Evolutionary conservation across 1,139 yeast genomes (phyloP), one percentile per base, ranked within the genome.

Genomic region (Candida tropicalis): DNA sequence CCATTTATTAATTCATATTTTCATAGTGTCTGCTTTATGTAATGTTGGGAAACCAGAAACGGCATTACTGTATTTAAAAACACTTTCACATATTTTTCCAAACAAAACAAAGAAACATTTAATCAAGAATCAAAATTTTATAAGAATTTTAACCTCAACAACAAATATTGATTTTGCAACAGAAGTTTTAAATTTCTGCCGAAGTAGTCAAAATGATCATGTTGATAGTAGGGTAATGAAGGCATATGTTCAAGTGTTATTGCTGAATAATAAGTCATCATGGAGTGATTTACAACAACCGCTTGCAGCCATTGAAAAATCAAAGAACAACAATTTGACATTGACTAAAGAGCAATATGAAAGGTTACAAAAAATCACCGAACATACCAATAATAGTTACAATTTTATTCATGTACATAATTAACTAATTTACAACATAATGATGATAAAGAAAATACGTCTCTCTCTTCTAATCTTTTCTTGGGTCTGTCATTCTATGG

Each of bases 401-500:
- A 25, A 29, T n/a, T 35, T 39, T 24, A 27, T 39, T 23, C 42
- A 34, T 39, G 36, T 32, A 32, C 40, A 40, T 35, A 40, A 25
- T 29, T 27, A 31, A 31, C 18, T 17, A 31, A 29, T 29, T 16
- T 10, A 9, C 11, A 25, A 15, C 10, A 26, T 11, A 13, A 28
- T 28, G 16, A 5, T 3, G 11, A 28, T 28, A 15, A 18, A 12
- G 9, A 38, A n/a, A n/a, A n/a, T n/a, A n/a, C n/a, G n/a, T n/a
- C n/a, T n/a, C n/a, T n/a, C n/a, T 20, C 15, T 13, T 15, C 32
- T 45, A 53, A 40, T 61, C 61, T 35, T 49, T 56, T 51, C 78
- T 60, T 5, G 86, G 85, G 49, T 79, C 82, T 43, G 74, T 68
- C 71, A 90, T 84, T 55, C 80, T 80, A 53, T 86, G 93, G 31